These are phyloP conservation scores for Yamadazyma triangularis DNA, from an alignment of 1,139 yeast species.

Conservation along the genomic window DNA sequence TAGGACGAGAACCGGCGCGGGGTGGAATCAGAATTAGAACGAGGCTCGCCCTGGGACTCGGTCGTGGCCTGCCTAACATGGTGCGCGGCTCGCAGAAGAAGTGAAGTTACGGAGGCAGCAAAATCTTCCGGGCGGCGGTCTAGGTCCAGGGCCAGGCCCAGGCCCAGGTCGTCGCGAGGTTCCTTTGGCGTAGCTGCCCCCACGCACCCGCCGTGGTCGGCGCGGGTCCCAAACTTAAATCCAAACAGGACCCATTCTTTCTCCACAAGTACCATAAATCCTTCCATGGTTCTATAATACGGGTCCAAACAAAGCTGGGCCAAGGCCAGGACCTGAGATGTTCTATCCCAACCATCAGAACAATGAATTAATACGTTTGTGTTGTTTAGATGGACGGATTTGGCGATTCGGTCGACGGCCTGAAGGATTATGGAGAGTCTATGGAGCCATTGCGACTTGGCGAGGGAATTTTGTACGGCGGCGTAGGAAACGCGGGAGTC, in stretches of 20 bases:
- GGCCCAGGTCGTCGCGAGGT: too few species aligned
- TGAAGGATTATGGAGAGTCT: conserved; percentile 65
- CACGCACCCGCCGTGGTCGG: conserved; percentile 61
- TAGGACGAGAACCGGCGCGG: too few species aligned
- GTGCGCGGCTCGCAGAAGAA: too few species aligned
- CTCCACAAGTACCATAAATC: conserved; percentile 80
- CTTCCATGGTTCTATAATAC: conserved; percentile 78
- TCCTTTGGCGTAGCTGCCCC: conserved; percentile 32
- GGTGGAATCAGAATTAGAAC: too few species aligned
- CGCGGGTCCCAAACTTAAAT: conserved; percentile 79
- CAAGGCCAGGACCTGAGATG: conserved; percentile 82
- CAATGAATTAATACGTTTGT: conserved; percentile 88
- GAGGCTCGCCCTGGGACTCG: too few species aligned
- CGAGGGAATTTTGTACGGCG: conserved; percentile 40
- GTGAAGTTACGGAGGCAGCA: too few species aligned
- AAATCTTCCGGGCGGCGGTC: too few species aligned
- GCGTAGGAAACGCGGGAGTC: conserved; percentile 18
- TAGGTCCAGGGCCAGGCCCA: too few species aligned
- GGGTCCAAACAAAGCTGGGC: conserved; percentile 90
- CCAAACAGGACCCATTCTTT: conserved; percentile 97
- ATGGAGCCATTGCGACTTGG: conserved; percentile 77
- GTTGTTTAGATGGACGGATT: conserved; percentile 74
- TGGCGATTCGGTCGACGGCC: conserved; percentile 73
- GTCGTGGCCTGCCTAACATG: too few species aligned
- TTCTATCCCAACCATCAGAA: conserved; percentile 98